Base-by-base conservation (phyloP, 2,329 filamentous ascomycete genomes). In the Penicillium verrucosum region DNA sequence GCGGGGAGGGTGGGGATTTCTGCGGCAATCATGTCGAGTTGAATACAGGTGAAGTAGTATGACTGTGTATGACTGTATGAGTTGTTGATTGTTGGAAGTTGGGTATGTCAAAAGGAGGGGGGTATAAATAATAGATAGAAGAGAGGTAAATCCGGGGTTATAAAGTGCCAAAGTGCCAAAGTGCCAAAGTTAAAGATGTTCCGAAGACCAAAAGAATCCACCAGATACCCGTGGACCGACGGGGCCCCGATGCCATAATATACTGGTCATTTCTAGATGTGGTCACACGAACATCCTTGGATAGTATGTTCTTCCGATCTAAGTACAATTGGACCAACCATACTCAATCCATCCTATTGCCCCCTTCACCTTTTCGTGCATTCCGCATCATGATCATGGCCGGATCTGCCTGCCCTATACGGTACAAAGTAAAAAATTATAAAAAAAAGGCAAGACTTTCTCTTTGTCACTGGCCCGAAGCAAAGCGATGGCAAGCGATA, bases 1-100 rank as follows among this genome's bases (percentile, higher is more conserved):
- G 70, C 63, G 12, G 82, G 83, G 23, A 85, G 74, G 23, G 63
- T 54, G 9, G 62, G 61, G 56, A 62, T 60, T 37, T 72, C 67
- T 57, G 72, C 63, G 43, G 74, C 71, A 63, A 73, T 74, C 74
- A 75, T 76, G 25, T 18, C 8, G 23, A 50, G 7, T 29, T 49
- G 44, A 25, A 29, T 14, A 36, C n/a, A 23, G 18, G 23, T 38
- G n/a, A 40, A 27, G 51, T 47, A 18, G 18, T 18, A 18, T 18
- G 18, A 18, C 18, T 18, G 18, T 18, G 18, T 18, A 11, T 10
- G 9, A 29, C 21, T 21, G 21, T 21, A 21, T 21, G 21, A 21
- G 21, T 21, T 21, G 3, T 21, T 21, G 21, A 16, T 21, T 16
- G 12, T 29, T 2, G 21, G 21, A 41, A n/a, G 5, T 43, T n/a